Base-by-base conservation (phyloP, 306 rosid species). In the Canavalia gladiata region DNA sequence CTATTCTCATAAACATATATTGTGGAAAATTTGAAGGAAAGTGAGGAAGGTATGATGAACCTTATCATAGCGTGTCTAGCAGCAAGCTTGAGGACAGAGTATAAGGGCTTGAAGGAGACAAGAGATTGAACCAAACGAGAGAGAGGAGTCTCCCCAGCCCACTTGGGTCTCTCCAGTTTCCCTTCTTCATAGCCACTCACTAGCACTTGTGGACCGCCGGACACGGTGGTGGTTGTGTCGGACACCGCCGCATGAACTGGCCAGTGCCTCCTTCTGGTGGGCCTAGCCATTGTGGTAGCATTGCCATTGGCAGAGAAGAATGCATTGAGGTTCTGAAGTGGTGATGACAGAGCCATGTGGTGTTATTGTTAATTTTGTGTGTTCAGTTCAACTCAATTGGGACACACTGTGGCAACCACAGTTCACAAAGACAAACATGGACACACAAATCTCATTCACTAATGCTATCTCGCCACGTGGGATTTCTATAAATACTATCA, bases 1-100 rank as follows among this genome's bases (percentile, higher is more conserved):
- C 25, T 18, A 18, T 18, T 18, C 25, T 18, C 25, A 18, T 18
- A 18, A 18, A 18, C 25, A 18, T 18, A 18, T 18, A 18, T 18
- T 18, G 25, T 18, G 25, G 25, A 18, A 57, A 57, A 28, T 2
- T 2, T 7, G 63, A 58, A 60, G 28, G 1, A 34, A 62, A 62
- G 68, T 11, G 45, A 11, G 28, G 68, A 37, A 64, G 5, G 49
- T 13, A 41, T 13, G 34, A 68, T 6, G 29, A 56, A 91, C 95
- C 92, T 89, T 79, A 91, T 87, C 1, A 91, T 39, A 65, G 84
- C 92, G 9, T 78, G 87, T 78, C 95, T 87, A 41, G 95, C 92
- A 7, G 87, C 92, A 66, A 86, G 88, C 80, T 89, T 89, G 73
- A 91, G 95, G 68, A 91, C 2, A 70, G 90, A 91, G 81, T 80